These are phyloP conservation scores for Aspergillus ustus DNA, from an alignment of 2,329 filamentous ascomycete species.

Conservation along the genomic window DNA sequence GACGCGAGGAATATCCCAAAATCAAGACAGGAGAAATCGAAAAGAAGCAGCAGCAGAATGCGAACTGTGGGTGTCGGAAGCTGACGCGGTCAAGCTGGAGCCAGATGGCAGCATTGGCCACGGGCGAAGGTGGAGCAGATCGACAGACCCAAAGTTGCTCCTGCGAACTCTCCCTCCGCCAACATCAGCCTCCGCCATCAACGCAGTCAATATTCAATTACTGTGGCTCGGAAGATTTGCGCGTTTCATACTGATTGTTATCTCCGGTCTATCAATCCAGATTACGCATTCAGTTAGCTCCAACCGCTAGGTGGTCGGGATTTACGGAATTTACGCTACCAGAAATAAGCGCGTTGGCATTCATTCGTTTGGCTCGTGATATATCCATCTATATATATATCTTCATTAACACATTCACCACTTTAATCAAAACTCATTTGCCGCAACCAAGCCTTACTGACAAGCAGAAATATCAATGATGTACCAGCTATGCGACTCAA, in stretches of 20 bases:
- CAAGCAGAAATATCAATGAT: slow-evolving; percentile 33
- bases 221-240: neutral
- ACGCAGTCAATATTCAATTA: neutral
- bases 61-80: neutral
- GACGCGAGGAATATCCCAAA: neutral
- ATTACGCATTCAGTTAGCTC: neutral
- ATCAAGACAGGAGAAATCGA: neutral
- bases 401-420: neutral
- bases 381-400: neutral
- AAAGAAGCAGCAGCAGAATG: neutral
- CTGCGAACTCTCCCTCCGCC: neutral
- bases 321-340: neutral
- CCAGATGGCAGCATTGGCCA: neutral
- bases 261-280: neutral
- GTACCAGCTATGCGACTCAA: slow-evolving; percentile 44
- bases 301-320: neutral
- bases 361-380: neutral
- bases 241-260: neutral
- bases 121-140: neutral
- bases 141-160: neutral
- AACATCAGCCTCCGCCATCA: neutral
- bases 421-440: neutral
- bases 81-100: neutral
- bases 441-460: slow-evolving; percentile 6
- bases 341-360: neutral